Conservation (phyloP, 352 stramenopile genomes). For the Aphanomyces invadans region DNA sequence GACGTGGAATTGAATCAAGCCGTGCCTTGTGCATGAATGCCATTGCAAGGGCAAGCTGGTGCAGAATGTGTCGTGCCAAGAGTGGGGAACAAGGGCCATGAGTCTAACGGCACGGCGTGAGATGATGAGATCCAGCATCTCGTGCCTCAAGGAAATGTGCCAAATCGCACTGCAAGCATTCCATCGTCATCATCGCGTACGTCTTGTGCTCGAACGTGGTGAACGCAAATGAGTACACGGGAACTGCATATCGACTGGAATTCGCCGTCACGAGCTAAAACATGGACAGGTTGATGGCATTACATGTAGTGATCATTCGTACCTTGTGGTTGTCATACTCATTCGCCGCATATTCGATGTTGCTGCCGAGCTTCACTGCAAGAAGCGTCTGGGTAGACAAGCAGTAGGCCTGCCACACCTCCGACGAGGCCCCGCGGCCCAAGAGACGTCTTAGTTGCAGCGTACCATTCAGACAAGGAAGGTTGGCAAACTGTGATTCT, state of each 20-base stretch:
- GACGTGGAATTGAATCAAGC: too few species aligned
- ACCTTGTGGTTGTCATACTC: constrained; percentile 22
- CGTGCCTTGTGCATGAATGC: constrained; percentile 16
- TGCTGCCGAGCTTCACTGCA: constrained; percentile 14
- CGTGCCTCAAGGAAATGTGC: constrained; percentile 18
- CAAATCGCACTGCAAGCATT: constrained; percentile 20
- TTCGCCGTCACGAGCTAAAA: neutral
- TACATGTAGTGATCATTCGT: neutral
- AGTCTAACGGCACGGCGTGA: neutral
- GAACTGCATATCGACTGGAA: constrained; percentile 4
- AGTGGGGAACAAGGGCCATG: neutral
- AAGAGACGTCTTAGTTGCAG: constrained; percentile 6
- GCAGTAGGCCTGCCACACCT: constrained; percentile 18
- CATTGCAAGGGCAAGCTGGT: neutral
- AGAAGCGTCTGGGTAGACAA: neutral
- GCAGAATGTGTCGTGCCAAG: constrained; percentile 18
- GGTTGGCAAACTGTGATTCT: neutral
- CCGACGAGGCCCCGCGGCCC: constrained; percentile 13
- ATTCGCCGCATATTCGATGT: neutral
- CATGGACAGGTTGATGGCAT: neutral
- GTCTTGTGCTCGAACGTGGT: neutral
- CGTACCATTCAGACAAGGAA: constrained; percentile 3
- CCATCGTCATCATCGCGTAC: constrained; percentile 16
- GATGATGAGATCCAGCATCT: neutral
- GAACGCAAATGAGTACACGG: neutral